Evolutionary conservation across 345 rosid species (phyloP), one percentile per base, ranked within the genome.

Genomic region (Citrus reticulata): DNA sequence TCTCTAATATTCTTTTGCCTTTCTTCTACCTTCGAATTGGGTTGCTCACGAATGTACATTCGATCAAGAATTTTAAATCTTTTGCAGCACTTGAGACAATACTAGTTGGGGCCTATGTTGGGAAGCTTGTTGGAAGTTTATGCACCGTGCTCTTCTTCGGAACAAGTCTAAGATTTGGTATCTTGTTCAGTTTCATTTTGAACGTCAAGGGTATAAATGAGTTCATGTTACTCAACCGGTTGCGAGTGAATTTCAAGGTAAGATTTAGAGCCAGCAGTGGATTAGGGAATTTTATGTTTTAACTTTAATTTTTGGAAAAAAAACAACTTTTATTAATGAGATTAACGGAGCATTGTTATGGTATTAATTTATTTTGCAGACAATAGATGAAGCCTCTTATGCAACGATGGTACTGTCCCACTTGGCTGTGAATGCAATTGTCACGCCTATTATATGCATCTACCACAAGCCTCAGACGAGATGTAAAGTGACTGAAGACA

Each of bases 131-230:
- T 2, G 81, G 77, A 34, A 61, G 66, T 74, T 20, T 68, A 42
- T 39, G 76, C 65, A 55, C 75, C 7, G 55, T 81, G 13, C 2
- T 24, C 0, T 71, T 54, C 69, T 65, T 55, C 49, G 65, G 67
- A 6, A 65, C 76, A 0, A 69, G 51, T 30, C 14, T 77, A 9
- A 40, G 74, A 35, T 70, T 72, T 72, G 79, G 82, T 14, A 0
- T 83, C 61, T 29, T 87, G n/a, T 80, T 85, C 16, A 71, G 85
- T 32, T 61, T 79, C 4, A 46, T 85, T 30, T 35, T 87, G 40
- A 81, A 79, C 70, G 6, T 79, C 6, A 83, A 55, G 59, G 90
- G 88, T 9, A 35, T 79, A 0, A 3, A 73, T 17, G 86, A 87
- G 8, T 1, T 76, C 22, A 8, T 54, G n/a, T 2, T 54, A 8